Percentiles rank a stretch among this genome's conserved stretches.
Evolutionary conservation across 352 stramenopile genomes (phyloP).

Genomic region (Phytophthora quininea): DNA sequence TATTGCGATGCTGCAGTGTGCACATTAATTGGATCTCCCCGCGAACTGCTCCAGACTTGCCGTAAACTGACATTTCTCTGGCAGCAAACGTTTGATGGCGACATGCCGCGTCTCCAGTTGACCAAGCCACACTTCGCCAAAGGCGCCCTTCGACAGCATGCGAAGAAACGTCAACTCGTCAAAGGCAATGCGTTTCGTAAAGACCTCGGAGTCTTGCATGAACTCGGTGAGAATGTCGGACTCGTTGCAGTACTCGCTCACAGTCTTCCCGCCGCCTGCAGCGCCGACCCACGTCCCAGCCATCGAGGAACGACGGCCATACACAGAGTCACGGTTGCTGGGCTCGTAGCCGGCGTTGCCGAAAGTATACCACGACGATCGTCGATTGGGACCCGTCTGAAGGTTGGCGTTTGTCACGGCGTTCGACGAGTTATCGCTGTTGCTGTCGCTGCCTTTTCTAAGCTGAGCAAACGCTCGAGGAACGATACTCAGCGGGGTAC

Average conservation of each 20-base stretch:
- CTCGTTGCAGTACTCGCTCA: conserved; percentile 68
- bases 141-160: conserved; percentile 70
- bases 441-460: conserved; percentile 19
- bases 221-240: conserved; percentile 60
- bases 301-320: conserved; percentile 35
- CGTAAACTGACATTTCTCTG: conserved; percentile 59
- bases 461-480: conserved; percentile 24
- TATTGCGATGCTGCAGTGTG: conserved; percentile 73
- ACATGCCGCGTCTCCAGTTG: conserved; percentile 74
- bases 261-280: conserved; percentile 41
- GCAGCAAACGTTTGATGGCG: conserved; percentile 74
- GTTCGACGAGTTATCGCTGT: conserved; percentile 25
- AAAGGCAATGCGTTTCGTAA: conserved; percentile 61
- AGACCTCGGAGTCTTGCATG: conserved; percentile 52
- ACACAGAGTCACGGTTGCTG: conserved; percentile 26
- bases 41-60: conserved; percentile 69
- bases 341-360: conserved; percentile 16
- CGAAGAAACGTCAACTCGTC: conserved; percentile 73
- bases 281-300: conserved; percentile 31
- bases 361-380: conserved; percentile 42
- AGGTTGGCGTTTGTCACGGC: conserved; percentile 29
- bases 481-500: conserved; percentile 22
- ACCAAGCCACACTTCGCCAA: conserved; percentile 74
- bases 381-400: conserved; percentile 21
- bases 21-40: conserved; percentile 78